Conservation (phyloP, 1,139 yeast genomes). For the Nakaseomyces kungkrabaensis region DNA sequence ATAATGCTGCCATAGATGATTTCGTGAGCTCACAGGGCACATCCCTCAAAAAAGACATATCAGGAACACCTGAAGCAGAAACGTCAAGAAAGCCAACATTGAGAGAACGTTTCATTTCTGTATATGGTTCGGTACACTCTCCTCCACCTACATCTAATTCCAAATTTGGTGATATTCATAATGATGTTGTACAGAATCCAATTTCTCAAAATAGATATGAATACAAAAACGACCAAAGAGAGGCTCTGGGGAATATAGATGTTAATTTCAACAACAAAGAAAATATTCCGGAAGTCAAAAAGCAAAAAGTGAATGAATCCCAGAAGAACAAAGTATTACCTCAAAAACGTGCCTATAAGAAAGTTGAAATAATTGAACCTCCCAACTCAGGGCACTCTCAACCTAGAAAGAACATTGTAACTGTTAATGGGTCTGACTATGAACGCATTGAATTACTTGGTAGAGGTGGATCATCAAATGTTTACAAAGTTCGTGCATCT, state of each 20-base stretch:
- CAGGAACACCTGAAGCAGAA: neutral
- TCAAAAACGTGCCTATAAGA: conserved; percentile 9
- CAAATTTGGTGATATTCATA: conserved; percentile 11
- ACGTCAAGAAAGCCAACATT: conserved; percentile 2
- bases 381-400: conserved; percentile 6
- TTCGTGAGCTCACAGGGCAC: too few species aligned
- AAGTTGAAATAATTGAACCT: conserved; percentile 25
- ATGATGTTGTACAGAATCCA: conserved; percentile 8
- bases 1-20: neutral
- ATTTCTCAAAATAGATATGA: conserved; percentile 1
- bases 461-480: conserved; percentile 89
- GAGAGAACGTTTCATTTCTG: conserved; percentile 15
- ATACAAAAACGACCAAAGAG: conserved; percentile 13
- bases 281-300: conserved; percentile 6
- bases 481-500: conserved; percentile 63
- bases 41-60: neutral
- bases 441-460: conserved; percentile 76
- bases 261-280: conserved; percentile 16
- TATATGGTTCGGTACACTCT: neutral
- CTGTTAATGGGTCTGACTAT: conserved; percentile 53
- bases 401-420: conserved; percentile 18
- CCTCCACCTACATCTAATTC: conserved; percentile 3
- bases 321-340: conserved; percentile 24
- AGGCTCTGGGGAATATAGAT: conserved; percentile 23
- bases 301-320: neutral